Evolutionary conservation across 2,329 filamentous ascomycete genomes (phyloP).

Genomic region (Arthrobotrys conoides): DNA sequence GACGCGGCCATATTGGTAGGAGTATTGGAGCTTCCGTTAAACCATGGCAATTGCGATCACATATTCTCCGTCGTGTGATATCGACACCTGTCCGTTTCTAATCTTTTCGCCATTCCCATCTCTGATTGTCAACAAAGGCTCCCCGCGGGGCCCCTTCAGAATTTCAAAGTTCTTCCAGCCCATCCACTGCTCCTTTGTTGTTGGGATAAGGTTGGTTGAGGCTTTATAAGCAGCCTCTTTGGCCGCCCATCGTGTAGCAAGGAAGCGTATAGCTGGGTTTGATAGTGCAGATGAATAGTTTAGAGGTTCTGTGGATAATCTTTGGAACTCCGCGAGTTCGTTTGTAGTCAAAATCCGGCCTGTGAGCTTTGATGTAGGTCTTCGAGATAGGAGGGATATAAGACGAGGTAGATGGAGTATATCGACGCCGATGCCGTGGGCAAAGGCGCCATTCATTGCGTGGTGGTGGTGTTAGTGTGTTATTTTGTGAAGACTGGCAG

Average conservation of each 20-base stretch:
- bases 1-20: too few relatives aligned
- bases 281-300: slow-evolving; percentile 25
- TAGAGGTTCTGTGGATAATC: not conserved
- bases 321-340: slow-evolving; percentile 60
- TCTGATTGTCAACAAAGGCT: slow-evolving; percentile 39
- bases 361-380: slow-evolving; percentile 60
- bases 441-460: slow-evolving; percentile 44
- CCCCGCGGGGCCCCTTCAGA: slow-evolving; percentile 25
- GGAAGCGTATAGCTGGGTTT: slow-evolving; percentile 55
- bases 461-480: slow-evolving; percentile 7
- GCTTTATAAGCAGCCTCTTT: slow-evolving; percentile 64
- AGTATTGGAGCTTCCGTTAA: slow-evolving; percentile 29
- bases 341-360: slow-evolving; percentile 62
- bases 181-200: slow-evolving; percentile 58
- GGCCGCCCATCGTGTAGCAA: slow-evolving; percentile 63
- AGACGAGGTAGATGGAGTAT: slow-evolving; percentile 64
- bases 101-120: slow-evolving; percentile 30
- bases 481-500: not conserved
- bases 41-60: slow-evolving; percentile 63
- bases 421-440: slow-evolving; percentile 63
- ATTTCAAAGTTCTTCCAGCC: slow-evolving; percentile 62
- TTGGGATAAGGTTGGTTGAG: slow-evolving; percentile 45
- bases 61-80: slow-evolving; percentile 64
- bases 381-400: slow-evolving; percentile 60
- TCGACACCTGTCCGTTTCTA: slow-evolving; percentile 61